A percentile compares a stretch with the other conserved stretches of the same genome.
Evolutionary conservation across 495 filamentous ascomycete species (phyloP).

Genomic region (Aspergillus cavernicola): DNA sequence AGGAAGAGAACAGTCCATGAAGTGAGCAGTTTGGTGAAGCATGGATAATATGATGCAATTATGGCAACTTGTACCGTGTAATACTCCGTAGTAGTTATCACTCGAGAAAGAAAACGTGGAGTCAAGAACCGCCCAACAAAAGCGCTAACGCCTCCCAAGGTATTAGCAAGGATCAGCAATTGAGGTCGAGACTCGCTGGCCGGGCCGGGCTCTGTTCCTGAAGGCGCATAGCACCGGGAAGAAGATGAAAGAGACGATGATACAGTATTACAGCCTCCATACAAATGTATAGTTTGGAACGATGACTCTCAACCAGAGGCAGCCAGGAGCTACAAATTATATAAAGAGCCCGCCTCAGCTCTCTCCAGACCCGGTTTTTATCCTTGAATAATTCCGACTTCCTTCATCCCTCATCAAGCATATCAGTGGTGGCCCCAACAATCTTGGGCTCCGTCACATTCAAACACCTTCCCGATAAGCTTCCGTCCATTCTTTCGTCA

Average conservation of each 20-base stretch:
- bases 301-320: neutral
- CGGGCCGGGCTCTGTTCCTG: constrained; percentile 24
- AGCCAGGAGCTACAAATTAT: too few species aligned
- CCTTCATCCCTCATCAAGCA: neutral
- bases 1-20: too few species aligned
- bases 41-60: neutral
- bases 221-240: constrained; percentile 22
- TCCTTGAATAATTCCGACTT: neutral
- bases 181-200: constrained; percentile 12
- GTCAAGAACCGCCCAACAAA: neutral
- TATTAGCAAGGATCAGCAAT: constrained; percentile 8
- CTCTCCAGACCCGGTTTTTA: neutral
- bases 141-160: neutral
- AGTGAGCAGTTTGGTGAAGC: neutral
- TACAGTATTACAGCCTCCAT: neutral
- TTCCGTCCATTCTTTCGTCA: constrained; percentile 10
- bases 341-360: constrained; percentile 4
- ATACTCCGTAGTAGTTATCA: neutral
- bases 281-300: constrained; percentile 2
- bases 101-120: constrained; percentile 7
- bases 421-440: neutral
- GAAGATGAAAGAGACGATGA: neutral
- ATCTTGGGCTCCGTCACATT: neutral
- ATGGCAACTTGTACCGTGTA: neutral
- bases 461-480: constrained; percentile 12